These are phyloP conservation scores for Dicorynia guianensis DNA, from an alignment of 306 rosid species.

Conservation along the genomic window DNA sequence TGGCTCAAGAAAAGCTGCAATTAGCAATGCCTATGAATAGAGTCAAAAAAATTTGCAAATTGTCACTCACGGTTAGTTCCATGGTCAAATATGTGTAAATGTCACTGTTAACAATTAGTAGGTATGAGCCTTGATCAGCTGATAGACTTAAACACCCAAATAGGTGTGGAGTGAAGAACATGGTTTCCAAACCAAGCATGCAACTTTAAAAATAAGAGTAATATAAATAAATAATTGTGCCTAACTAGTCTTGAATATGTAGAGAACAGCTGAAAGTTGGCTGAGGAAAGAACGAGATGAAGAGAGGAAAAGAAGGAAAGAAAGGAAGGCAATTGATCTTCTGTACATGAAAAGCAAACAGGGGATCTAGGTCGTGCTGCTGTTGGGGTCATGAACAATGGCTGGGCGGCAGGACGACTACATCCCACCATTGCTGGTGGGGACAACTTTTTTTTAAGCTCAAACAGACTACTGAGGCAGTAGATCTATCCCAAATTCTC, in stretches of 20 bases:
- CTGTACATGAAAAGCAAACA: conserved; percentile 62
- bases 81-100: conserved; percentile 7
- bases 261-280: conserved; percentile 96
- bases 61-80: conserved; percentile 82
- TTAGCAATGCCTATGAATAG: conserved; percentile 79
- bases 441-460: conserved; percentile 78
- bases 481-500: conserved; percentile 36
- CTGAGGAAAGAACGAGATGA: conserved; percentile 88
- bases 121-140: neutral
- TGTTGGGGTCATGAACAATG: conserved; percentile 66
- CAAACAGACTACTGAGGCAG: conserved; percentile 81
- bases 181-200: neutral
- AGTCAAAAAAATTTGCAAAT: conserved; percentile 74
- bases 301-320: conserved; percentile 72
- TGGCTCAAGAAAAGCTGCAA: conserved; percentile 83
- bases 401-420: conserved; percentile 92
- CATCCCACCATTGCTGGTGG: conserved; percentile 91
- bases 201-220: neutral
- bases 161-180: neutral
- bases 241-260: conserved; percentile 46
- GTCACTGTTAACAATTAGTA: neutral
- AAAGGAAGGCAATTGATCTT: conserved; percentile 74
- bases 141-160: conserved; percentile 1
- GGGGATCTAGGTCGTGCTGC: conserved; percentile 67
- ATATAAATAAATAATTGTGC: neutral